Conservation (phyloP, 2,329 filamentous ascomycete species). For the Teratosphaeriaceae sp. region DNA sequence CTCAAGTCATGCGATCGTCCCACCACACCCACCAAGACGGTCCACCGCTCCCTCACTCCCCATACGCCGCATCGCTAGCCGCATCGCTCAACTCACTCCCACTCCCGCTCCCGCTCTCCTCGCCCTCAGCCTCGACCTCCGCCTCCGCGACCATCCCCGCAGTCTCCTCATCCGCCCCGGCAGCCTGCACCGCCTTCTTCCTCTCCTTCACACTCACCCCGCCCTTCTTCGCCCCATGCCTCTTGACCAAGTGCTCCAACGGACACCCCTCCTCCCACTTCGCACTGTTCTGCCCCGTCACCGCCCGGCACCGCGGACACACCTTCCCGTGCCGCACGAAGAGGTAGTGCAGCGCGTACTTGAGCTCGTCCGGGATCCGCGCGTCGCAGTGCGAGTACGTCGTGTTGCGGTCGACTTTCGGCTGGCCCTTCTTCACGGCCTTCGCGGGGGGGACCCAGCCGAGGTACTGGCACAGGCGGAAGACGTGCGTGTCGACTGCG, state of each 20-base stretch:
- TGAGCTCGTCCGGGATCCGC: slow-evolving; percentile 54
- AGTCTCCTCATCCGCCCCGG: slow-evolving; percentile 73
- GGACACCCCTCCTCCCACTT: slow-evolving; percentile 59
- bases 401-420: slow-evolving; percentile 42
- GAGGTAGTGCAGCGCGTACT: slow-evolving; percentile 57
- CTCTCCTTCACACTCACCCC: slow-evolving; percentile 22
- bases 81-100: slow-evolving; percentile 26
- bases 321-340: slow-evolving; percentile 57
- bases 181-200: slow-evolving; percentile 58
- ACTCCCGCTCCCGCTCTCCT: slow-evolving; percentile 38
- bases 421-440: slow-evolving; percentile 35
- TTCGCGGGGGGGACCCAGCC: slow-evolving; percentile 51
- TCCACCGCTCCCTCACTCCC: too few species aligned
- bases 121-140: slow-evolving; percentile 59
- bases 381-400: slow-evolving; percentile 56
- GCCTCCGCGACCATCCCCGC: slow-evolving; percentile 72
- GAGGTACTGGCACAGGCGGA: slow-evolving; percentile 55
- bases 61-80: slow-evolving; percentile 29
- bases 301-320: slow-evolving; percentile 54
- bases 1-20: too few species aligned
- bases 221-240: slow-evolving; percentile 50
- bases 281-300: slow-evolving; percentile 53
- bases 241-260: slow-evolving; percentile 56
- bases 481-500: slow-evolving; percentile 62
- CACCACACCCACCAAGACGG: too few species aligned